Conservation (phyloP, 768 basidiomycete genomes). For the Mycena galericulata region DNA sequence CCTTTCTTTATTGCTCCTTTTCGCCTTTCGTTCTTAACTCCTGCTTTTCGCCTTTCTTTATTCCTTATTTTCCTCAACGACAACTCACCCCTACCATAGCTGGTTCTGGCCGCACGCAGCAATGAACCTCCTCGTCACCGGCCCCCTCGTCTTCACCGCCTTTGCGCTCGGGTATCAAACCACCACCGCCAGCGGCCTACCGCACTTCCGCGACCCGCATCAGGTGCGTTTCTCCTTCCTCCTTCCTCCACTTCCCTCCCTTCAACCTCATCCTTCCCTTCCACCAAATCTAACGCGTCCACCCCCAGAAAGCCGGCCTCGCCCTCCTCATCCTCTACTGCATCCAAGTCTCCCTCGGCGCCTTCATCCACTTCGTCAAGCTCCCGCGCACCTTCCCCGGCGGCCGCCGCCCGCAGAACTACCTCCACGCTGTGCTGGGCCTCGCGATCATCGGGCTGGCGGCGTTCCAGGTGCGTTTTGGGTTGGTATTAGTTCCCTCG, state of each 20-base stretch:
- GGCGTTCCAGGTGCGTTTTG: conserved; percentile 39
- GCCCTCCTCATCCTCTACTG: conserved; percentile 53
- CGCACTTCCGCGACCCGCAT: conserved; percentile 46
- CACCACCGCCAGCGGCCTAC: conserved; percentile 23
- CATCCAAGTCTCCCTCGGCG: conserved; percentile 49
- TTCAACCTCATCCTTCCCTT: too few relatives aligned
- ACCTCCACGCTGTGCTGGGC: conserved; percentile 47
- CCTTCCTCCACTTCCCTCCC: too few relatives aligned
- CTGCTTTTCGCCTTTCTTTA: too few relatives aligned
- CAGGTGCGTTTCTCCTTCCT: conserved; percentile 31
- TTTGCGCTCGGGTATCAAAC: conserved; percentile 44
- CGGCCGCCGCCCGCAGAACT: conserved; percentile 43
- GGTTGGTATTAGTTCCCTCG: too few relatives aligned
- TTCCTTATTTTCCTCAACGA: too few relatives aligned
- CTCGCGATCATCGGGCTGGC: conserved; percentile 51
- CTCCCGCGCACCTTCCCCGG: conserved; percentile 39
- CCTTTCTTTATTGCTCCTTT: not conserved
- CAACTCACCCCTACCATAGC: conserved; percentile 2
- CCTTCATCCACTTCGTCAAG: conserved; percentile 54
- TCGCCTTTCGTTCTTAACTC: too few relatives aligned
- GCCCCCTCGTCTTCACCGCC: conserved; percentile 50
- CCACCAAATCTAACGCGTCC: not conserved
- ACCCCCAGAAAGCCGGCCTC: conserved; percentile 46
- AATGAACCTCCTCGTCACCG: conserved; percentile 48
- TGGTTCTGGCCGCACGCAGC: conserved; percentile 49